Conservation (phyloP, 108 stramenopile species). For the Cyclotella atomus region DNA sequence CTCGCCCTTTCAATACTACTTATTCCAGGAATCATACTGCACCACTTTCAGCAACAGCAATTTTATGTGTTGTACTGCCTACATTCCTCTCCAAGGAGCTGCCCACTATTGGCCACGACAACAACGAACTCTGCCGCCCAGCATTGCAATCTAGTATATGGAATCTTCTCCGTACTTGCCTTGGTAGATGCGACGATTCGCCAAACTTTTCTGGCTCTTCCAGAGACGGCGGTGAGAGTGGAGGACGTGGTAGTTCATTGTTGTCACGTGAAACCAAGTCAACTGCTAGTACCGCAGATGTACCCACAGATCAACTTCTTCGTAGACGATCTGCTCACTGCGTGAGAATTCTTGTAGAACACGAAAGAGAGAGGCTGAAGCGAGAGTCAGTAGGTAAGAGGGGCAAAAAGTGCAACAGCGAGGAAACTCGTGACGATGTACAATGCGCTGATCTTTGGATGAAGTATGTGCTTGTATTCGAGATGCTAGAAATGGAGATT, state of each 20-base stretch:
- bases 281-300: background rate
- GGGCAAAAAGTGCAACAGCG: background rate
- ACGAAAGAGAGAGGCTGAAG: constrained; percentile 12
- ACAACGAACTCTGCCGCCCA: constrained; percentile 20
- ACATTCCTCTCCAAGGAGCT: constrained; percentile 47
- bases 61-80: constrained; percentile 65
- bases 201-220: constrained; percentile 28
- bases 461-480: constrained; percentile 73
- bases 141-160: constrained; percentile 51
- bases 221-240: constrained; percentile 5
- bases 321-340: constrained; percentile 69
- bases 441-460: constrained; percentile 58
- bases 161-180: constrained; percentile 59
- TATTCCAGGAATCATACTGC: constrained; percentile 28
- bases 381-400: background rate
- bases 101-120: constrained; percentile 7
- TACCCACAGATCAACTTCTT: constrained; percentile 43
- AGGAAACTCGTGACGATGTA: too few species aligned
- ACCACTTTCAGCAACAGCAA: constrained; percentile 56
- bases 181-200: constrained; percentile 50
- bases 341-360: constrained; percentile 53
- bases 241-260: constrained; percentile 26
- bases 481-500: constrained; percentile 87
- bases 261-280: constrained; percentile 19
- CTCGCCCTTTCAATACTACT: background rate